phyloP scores from a whole-genome alignment of 306 rosid genomes.

The Trifolium pratense region DNA sequence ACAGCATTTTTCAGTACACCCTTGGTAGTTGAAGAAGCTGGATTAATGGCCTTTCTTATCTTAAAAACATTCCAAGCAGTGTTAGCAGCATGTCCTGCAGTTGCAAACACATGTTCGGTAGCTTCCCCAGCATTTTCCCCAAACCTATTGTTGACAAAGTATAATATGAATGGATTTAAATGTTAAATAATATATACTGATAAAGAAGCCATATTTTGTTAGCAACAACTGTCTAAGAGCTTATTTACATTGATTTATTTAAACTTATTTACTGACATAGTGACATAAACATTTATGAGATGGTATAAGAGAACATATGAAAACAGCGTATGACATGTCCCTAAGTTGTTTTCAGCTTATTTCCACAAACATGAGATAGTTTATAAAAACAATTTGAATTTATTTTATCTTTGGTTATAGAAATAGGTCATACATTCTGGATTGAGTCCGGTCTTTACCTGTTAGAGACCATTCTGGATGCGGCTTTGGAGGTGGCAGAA shows the following conservation, averaged over 20 bases:
- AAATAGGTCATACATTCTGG: no score
- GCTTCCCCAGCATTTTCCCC: conserved; percentile 94
- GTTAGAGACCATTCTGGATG: conserved; percentile 67
- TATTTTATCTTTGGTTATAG: no score
- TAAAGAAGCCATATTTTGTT: not conserved
- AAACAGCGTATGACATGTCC: no score
- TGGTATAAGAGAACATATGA: no score
- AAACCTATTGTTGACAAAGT: conserved; percentile 57
- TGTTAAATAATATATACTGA: not conserved
- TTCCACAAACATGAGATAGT: no score
- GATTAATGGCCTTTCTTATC: conserved; percentile 80
- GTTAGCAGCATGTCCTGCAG: conserved; percentile 73
- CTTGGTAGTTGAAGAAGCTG: conserved; percentile 67
- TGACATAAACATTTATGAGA: no score
- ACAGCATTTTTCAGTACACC: conserved; percentile 67
- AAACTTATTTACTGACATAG: no score
- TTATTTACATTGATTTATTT: no score
- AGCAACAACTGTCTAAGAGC: not conserved
- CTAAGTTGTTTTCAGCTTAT: no score
- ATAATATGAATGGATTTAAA: not conserved
- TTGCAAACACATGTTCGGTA: conserved; percentile 74
- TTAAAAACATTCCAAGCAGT: conserved; percentile 90
- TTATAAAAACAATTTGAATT: no score
- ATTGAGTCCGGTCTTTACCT: conserved; percentile 51
- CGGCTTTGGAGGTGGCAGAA: conserved; percentile 73